These are phyloP conservation scores for Silene latifolia DNA, from an alignment of 148 eudicot genomes.

Conservation along the genomic window DNA sequence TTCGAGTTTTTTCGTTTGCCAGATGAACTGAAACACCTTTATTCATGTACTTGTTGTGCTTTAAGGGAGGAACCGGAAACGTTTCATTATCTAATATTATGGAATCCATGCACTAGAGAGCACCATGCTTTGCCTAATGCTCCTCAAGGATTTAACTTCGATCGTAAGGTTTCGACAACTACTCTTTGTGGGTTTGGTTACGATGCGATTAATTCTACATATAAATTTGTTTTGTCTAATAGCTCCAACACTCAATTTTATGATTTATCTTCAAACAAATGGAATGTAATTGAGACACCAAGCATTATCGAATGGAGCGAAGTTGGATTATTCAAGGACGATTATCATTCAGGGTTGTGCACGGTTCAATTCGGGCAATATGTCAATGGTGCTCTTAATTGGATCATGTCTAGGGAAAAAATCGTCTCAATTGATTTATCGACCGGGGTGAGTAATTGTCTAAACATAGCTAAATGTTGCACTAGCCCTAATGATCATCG, in stretches of 20 bases:
- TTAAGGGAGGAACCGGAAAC: background rate
- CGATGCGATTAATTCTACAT: background rate
- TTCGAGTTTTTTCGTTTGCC: background rate
- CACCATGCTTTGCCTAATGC: background rate
- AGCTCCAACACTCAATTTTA: background rate
- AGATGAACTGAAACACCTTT: background rate
- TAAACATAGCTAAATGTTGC: background rate
- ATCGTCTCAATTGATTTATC: background rate
- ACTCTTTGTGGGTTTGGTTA: background rate
- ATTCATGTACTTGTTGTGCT: background rate
- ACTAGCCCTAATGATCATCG: background rate
- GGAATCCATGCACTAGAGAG: slow-evolving; percentile 3
- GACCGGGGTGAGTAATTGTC: background rate
- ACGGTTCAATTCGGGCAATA: background rate
- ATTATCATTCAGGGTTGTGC: background rate
- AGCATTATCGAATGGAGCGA: background rate
- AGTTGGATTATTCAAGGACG: background rate
- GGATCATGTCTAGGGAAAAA: background rate
- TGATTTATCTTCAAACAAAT: background rate
- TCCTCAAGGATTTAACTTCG: background rate
- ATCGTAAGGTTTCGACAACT: background rate
- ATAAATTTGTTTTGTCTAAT: background rate
- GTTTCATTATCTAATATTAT: background rate
- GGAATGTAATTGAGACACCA: background rate
- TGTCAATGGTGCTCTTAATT: background rate